Conservation (phyloP, 2,329 filamentous ascomycete species). For the Neoarthrinium moseri region DNA sequence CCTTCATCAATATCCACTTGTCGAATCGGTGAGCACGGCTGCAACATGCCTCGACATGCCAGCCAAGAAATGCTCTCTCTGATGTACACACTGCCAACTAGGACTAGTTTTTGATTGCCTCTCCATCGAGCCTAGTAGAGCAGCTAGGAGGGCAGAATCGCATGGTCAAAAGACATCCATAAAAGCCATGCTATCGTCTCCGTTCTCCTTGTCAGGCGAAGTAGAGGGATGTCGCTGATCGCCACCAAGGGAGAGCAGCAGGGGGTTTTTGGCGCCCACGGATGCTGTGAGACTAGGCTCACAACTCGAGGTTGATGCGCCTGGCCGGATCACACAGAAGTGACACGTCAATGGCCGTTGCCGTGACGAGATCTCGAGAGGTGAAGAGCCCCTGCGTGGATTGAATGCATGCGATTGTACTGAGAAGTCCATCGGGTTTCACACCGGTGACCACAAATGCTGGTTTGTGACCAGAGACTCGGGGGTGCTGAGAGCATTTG, state of each 20-base stretch:
- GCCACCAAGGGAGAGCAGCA: constrained; percentile 24
- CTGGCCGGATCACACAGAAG: constrained; percentile 50
- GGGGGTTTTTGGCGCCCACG: constrained; percentile 47
- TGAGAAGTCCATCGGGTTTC: constrained; percentile 17
- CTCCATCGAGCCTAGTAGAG: constrained; percentile 47
- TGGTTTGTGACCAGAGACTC: constrained; percentile 21
- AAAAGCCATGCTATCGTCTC: constrained; percentile 81
- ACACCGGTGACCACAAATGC: constrained; percentile 18
- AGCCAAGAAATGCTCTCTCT: constrained; percentile 57
- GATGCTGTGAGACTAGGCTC: constrained; percentile 38
- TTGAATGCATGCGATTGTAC: constrained; percentile 23
- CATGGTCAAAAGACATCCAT: constrained; percentile 92
- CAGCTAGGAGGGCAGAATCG: constrained; percentile 61
- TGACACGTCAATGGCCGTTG: constrained; percentile 43
- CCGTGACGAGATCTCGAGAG: constrained; percentile 41
- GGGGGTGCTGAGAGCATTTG: constrained; percentile 44
- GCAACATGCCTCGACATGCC: constrained; percentile 14
- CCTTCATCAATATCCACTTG: constrained; percentile 19
- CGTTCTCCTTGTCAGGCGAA: constrained; percentile 35
- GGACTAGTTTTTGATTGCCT: constrained; percentile 95
- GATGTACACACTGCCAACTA: constrained; percentile 81
- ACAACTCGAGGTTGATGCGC: constrained; percentile 54
- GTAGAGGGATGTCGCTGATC: constrained; percentile 42
- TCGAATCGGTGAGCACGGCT: constrained; percentile 27
- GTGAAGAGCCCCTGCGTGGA: constrained; percentile 24